phyloP scores from a whole-genome alignment of 768 basidiomycete genomes.

The Tubosaeta sp. region DNA sequence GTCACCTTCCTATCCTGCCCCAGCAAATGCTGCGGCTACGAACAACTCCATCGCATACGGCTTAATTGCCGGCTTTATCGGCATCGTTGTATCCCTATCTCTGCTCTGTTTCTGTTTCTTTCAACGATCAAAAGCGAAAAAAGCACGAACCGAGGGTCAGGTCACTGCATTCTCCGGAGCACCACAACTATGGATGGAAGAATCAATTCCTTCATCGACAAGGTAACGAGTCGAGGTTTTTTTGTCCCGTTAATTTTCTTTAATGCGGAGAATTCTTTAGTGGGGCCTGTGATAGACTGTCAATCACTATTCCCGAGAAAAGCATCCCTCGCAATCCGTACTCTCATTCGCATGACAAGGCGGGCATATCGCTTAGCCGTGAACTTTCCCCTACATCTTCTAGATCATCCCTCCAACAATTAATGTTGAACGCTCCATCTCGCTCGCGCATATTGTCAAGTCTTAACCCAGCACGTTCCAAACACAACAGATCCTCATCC shows the following conservation, averaged over 20 bases:
- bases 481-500: constrained; percentile 32
- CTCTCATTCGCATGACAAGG: constrained; percentile 42
- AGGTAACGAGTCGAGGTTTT: constrained; percentile 10
- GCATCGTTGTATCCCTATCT: constrained; percentile 29
- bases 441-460: constrained; percentile 13
- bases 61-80: constrained; percentile 18
- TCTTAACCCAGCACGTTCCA: constrained; percentile 21
- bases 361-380: constrained; percentile 36
- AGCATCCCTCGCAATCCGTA: constrained; percentile 35
- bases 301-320: constrained; percentile 52
- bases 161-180: constrained; percentile 39
- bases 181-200: constrained; percentile 6
- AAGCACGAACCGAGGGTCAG: constrained; percentile 34
- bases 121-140: constrained; percentile 38
- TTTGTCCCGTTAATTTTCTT: background rate
- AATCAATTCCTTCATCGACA: background rate
- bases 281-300: constrained; percentile 38
- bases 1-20: constrained; percentile 1
- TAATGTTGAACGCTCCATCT: constrained; percentile 7
- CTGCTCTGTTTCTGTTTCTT: constrained; percentile 35
- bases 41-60: constrained; percentile 50
- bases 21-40: background rate
- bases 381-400: constrained; percentile 36
- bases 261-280: constrained; percentile 33
- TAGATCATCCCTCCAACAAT: constrained; percentile 30